Percentiles rank a stretch among this genome's conserved stretches.
Evolutionary conservation across 768 basidiomycete species (phyloP).

Genomic region (Boletellus ananas): DNA sequence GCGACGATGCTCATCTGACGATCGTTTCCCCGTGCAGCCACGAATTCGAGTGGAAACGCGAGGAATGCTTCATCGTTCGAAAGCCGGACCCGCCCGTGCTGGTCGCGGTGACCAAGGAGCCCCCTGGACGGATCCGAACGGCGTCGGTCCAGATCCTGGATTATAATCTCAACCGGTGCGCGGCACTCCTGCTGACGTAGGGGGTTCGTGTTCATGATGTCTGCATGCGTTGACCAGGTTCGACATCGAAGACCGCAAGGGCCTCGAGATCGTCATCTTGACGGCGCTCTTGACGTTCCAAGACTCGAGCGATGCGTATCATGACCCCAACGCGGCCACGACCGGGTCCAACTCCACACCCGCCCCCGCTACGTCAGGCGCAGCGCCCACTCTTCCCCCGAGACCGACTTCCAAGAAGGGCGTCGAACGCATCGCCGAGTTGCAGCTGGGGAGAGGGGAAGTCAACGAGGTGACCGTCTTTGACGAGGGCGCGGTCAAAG

Average conservation of each 20-base stretch:
- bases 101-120: conserved; percentile 77
- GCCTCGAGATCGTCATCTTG: conserved; percentile 77
- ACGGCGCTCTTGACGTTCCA: conserved; percentile 75
- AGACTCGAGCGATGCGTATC: conserved; percentile 59
- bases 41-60: conserved; percentile 82
- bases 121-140: conserved; percentile 60
- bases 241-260: conserved; percentile 81
- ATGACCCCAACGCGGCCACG: conserved; percentile 30
- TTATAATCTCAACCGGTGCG: conserved; percentile 76
- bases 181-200: background rate
- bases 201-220: background rate
- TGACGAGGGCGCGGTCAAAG: conserved; percentile 57
- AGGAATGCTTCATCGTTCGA: conserved; percentile 77
- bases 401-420: conserved; percentile 64
- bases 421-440: conserved; percentile 64
- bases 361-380: background rate
- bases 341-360: conserved; percentile 1
- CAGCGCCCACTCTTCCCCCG: conserved; percentile 46
- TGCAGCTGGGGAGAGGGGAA: conserved; percentile 63
- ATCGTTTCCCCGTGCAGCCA: conserved; percentile 43
- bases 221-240: conserved; percentile 37
- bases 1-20: conserved; percentile 43
- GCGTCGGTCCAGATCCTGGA: conserved; percentile 73
- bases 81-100: conserved; percentile 87
- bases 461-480: conserved; percentile 72